Percentiles rank a stretch among this genome's conserved stretches.
Conservation (phyloP, 352 stramenopile genomes). For the Phytophthora kernoviae region DNA sequence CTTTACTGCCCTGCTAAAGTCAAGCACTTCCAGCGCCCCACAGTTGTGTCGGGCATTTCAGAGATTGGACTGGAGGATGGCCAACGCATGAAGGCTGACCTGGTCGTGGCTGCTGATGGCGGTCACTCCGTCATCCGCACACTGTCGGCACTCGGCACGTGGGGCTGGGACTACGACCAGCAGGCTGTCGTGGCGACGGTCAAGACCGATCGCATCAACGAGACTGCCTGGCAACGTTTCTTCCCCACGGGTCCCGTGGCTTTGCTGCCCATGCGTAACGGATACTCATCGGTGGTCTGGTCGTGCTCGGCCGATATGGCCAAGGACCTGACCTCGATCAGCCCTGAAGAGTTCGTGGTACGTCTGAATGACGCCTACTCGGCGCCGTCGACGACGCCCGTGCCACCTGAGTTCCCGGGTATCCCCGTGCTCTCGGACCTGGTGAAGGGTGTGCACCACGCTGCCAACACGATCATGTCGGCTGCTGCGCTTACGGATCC, state of each 20-base stretch:
- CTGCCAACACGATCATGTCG: conserved; percentile 78
- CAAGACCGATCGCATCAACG: conserved; percentile 78
- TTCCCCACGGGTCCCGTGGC: conserved; percentile 89
- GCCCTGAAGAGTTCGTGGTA: conserved; percentile 74
- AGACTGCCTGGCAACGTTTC: conserved; percentile 92
- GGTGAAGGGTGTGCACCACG: conserved; percentile 74
- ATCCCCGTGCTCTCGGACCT: conserved; percentile 80
- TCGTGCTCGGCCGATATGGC: conserved; percentile 85
- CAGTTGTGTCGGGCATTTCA: conserved; percentile 49
- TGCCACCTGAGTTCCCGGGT: conserved; percentile 76
- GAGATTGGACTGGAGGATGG: conserved; percentile 73
- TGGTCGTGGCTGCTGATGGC: conserved; percentile 90
- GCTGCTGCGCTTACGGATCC: conserved; percentile 74
- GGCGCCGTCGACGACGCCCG: conserved; percentile 44
- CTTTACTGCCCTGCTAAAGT: conserved; percentile 82
- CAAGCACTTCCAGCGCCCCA: conserved; percentile 79
- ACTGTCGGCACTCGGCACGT: conserved; percentile 86
- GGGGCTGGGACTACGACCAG: conserved; percentile 93
- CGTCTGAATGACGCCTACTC: conserved; percentile 83
- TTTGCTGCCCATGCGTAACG: conserved; percentile 90
- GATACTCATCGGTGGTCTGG: conserved; percentile 92
- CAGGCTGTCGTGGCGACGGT: conserved; percentile 91
- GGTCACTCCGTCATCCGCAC: conserved; percentile 89
- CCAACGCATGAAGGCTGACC: conserved; percentile 67
- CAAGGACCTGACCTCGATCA: conserved; percentile 75